Base-by-base conservation (phyloP, 129 eudicot species). In the Tanacetum coccineum region DNA sequence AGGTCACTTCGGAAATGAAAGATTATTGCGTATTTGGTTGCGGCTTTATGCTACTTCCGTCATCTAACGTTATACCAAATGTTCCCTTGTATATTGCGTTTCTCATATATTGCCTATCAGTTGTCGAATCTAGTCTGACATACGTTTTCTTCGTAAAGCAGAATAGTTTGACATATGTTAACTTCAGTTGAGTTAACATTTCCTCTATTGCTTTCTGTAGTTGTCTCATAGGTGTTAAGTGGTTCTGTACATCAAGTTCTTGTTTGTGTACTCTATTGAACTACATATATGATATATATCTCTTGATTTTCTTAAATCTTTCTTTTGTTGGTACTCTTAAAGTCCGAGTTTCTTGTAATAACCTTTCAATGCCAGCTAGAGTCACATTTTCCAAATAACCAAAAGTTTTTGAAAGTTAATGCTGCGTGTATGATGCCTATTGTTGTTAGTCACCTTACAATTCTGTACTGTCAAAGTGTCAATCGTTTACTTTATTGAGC, bases 11-110 rank as follows among this genome's bases (percentile, higher is more conserved):
- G 22, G 20, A 48, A 26, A 22, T 49, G 26, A 22, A 45, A 14
- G 70, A 49, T 26, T 66, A 48, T 22, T 25, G n/a, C 13, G 45
- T 67, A 51, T 67, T 17, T 67, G 59, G 72, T 28, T 53, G 50
- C 3, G 45, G 11, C 52, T 46, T 14, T 36, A 52, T 36, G 72
- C 49, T 67, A 11, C 62, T 36, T 67, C 51, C 62, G 4, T 52
- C 36, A 22, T 3, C 13, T 15, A 50, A 17, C 32, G 18, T 10
- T 19, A 13, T 50, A 30, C 13, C 28, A 25, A 30, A 50, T 50
- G 25, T 50, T 56, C 11, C 5, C 61, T 18, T 67, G 62, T 36
- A 36, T 36, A 6, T 36, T 6, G 40, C 40, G 0, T 36, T 6
- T 9, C 40, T 6, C 40, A 36, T 36, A 36, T 36, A 36, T 36